Percentiles rank a stretch among this genome's conserved stretches.
phyloP scores from a whole-genome alignment of 176 grass and related monocot species.

The Echinochloa phyllopogon region DNA sequence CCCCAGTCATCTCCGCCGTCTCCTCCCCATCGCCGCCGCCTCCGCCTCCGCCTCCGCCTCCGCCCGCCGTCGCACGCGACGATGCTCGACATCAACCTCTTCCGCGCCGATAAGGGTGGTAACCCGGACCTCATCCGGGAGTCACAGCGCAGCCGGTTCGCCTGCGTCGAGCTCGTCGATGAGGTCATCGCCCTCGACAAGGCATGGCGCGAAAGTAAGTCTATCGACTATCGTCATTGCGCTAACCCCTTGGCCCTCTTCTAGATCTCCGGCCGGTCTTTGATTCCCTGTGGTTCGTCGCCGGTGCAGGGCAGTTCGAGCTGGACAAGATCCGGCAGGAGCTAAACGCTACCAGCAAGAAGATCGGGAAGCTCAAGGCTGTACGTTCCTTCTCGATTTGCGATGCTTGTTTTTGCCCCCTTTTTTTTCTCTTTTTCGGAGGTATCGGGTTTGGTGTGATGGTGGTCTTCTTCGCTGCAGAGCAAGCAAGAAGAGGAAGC shows the following conservation, averaged over 20 bases:
- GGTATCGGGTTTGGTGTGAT: background rate
- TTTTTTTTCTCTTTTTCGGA: background rate
- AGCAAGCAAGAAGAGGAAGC: slow-evolving; percentile 62
- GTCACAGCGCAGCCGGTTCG: slow-evolving; percentile 69
- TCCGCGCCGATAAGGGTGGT: slow-evolving; percentile 68
- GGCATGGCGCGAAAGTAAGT: slow-evolving; percentile 78
- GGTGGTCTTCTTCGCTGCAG: slow-evolving; percentile 37
- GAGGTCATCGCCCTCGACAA: slow-evolving; percentile 79
- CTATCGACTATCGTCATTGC: background rate
- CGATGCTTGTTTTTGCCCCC: background rate
- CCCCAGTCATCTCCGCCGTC: no score
- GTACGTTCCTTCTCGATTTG: slow-evolving; percentile 42
- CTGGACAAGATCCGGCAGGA: slow-evolving; percentile 73
- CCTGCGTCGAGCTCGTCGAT: slow-evolving; percentile 67
- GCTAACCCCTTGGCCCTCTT: background rate
- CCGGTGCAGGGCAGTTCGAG: slow-evolving; percentile 74
- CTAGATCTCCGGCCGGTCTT: background rate
- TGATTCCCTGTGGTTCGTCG: background rate
- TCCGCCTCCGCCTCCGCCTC: no score
- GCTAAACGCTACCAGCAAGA: slow-evolving; percentile 83
- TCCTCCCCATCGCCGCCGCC: no score
- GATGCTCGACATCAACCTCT: slow-evolving; percentile 79
- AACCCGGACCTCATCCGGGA: slow-evolving; percentile 62
- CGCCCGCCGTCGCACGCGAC: background rate
- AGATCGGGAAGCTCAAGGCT: slow-evolving; percentile 74